These are phyloP conservation scores for Puccinia triticina DNA, from an alignment of 1,284 basidiomycete genomes.

Conservation along the genomic window DNA sequence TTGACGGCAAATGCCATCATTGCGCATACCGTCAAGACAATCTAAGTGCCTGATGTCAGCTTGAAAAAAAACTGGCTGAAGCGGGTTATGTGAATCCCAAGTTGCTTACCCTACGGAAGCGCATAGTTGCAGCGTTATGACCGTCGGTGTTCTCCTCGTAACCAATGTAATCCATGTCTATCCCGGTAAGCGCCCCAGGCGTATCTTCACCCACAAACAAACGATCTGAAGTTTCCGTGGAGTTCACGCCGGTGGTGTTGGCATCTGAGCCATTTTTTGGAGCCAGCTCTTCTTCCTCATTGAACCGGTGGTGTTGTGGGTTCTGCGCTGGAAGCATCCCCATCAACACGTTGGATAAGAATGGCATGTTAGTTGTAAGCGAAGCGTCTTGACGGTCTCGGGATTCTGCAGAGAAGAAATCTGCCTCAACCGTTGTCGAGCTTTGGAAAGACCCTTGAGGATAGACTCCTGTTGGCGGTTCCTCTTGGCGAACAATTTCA, in stretches of 20 bases:
- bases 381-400: not conserved
- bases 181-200: not conserved
- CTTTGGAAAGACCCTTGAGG: not conserved
- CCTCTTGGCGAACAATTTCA: not conserved
- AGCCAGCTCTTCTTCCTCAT: not conserved
- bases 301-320: no score
- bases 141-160: not conserved
- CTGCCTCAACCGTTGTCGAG: not conserved
- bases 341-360: not conserved
- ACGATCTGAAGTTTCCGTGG: no score
- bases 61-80: not conserved
- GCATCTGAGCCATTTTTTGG: not conserved
- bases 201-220: no score
- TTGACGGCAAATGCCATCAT: slow-evolving; percentile 1
- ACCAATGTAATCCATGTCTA: not conserved
- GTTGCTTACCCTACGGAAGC: not conserved
- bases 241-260: not conserved
- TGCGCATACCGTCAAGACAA: not conserved
- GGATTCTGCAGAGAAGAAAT: not conserved
- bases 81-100: not conserved
- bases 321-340: not conserved
- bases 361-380: not conserved
- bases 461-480: not conserved
- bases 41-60: not conserved
- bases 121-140: not conserved